Evolutionary conservation across 176 grass and related monocot species (phyloP).

Genomic region (Aegilops speltoides): DNA sequence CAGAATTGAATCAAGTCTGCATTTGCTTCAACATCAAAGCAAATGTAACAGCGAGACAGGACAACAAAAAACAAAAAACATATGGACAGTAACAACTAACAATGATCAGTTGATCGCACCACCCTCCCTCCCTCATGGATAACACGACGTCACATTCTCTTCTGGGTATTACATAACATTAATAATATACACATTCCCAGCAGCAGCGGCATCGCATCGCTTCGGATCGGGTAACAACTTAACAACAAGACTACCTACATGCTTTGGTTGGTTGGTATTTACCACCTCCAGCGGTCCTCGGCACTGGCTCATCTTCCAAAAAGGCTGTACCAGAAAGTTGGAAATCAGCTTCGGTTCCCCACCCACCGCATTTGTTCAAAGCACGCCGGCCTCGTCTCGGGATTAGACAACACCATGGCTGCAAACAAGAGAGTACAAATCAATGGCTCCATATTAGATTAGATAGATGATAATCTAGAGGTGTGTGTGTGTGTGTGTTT

Average conservation of each 20-base stretch:
- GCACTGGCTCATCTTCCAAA: too few species aligned
- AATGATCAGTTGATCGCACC: too few species aligned
- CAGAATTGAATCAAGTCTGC: too few species aligned
- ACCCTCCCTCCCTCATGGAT: background rate
- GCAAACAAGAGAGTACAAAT: too few species aligned
- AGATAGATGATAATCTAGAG: background rate
- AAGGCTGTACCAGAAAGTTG: background rate
- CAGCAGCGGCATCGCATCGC: too few species aligned
- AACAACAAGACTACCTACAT: background rate
- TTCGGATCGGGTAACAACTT: background rate
- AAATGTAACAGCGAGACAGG: too few species aligned
- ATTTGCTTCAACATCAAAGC: too few species aligned
- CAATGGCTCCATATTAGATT: background rate
- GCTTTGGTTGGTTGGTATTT: background rate
- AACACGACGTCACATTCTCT: background rate
- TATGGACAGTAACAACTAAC: too few species aligned
- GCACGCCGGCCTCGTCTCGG: background rate
- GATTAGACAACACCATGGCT: too few species aligned
- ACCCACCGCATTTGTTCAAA: background rate
- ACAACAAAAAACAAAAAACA: too few species aligned
- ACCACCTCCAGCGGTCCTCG: background rate
- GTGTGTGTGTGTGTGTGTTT: too few species aligned
- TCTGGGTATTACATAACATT: background rate
- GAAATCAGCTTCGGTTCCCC: background rate
- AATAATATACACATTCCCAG: background rate